These are phyloP conservation scores for Thuidium tamariscinum DNA, from an alignment of 225 moss, liverwort and hornwort species.

Conservation along the genomic window DNA sequence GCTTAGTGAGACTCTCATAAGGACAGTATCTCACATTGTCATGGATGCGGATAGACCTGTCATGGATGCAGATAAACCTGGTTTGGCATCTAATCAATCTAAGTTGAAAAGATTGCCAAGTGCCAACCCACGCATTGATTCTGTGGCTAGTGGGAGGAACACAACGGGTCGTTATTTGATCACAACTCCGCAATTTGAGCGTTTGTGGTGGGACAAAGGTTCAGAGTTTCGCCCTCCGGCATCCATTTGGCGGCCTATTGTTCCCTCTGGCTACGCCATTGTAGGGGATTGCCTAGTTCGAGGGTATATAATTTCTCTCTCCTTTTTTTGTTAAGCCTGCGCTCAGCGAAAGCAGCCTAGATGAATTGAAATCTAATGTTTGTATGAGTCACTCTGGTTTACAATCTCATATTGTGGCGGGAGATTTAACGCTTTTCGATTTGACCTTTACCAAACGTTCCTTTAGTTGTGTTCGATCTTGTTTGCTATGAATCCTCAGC, in stretches of 20 bases:
- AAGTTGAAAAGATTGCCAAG: slow-evolving; percentile 54
- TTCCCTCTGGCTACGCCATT: slow-evolving; percentile 77
- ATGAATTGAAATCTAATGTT: neutral
- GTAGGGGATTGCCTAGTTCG: slow-evolving; percentile 88
- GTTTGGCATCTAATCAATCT: neutral
- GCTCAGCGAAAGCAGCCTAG: neutral
- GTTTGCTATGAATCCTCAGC: neutral
- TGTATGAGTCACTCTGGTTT: neutral
- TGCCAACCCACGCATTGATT: slow-evolving; percentile 40
- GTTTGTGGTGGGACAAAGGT: slow-evolving; percentile 97
- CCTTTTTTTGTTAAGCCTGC: neutral
- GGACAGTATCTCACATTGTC: slow-evolving; percentile 33
- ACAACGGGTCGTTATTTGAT: slow-evolving; percentile 52
- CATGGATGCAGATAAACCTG: neutral
- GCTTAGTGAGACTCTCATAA: slow-evolving; percentile 64
- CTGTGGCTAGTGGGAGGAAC: slow-evolving; percentile 40
- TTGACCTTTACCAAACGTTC: neutral
- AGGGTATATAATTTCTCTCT: slow-evolving; percentile 41
- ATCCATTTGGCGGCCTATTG: slow-evolving; percentile 89
- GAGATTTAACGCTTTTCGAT: neutral
- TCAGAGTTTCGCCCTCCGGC: slow-evolving; percentile 63
- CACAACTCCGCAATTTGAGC: slow-evolving; percentile 82
- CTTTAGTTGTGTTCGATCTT: neutral
- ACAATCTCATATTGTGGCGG: neutral
- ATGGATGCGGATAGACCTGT: slow-evolving; percentile 46